Conservation (phyloP, 2,329 filamentous ascomycete genomes). For the Plenodomus tracheiphilus region DNA sequence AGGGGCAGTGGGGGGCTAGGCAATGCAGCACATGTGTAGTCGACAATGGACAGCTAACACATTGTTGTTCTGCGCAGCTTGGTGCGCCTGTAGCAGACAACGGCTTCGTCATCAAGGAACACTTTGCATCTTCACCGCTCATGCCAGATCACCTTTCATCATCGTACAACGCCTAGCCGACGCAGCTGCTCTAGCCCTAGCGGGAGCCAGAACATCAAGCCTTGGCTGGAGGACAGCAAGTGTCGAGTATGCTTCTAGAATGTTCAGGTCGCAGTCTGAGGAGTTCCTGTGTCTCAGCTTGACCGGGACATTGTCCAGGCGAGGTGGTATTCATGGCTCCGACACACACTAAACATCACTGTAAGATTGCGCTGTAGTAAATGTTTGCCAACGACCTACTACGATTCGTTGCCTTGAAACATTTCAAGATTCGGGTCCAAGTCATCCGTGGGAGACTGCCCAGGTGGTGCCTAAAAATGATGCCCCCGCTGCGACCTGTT, state of each 20-base stretch:
- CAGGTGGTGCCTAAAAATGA: too few relatives aligned
- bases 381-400: neutral
- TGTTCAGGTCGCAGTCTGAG: too few relatives aligned
- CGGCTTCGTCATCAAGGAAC: neutral
- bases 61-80: neutral
- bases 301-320: too few relatives aligned
- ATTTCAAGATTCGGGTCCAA: neutral
- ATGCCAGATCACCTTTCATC: neutral
- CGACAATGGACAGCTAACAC: neutral
- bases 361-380: neutral
- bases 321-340: too few relatives aligned
- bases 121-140: constrained; percentile 27
- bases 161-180: neutral
- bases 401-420: neutral
- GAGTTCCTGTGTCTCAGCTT: too few relatives aligned
- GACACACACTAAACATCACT: neutral
- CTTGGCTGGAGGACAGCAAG: neutral
- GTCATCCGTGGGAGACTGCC: neutral
- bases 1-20: constrained; percentile 2
- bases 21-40: neutral
- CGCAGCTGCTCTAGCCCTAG: neutral
- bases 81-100: too few relatives aligned
- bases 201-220: neutral
- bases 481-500: too few relatives aligned
- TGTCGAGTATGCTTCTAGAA: neutral